These are phyloP conservation scores for Cytospora schulzeri DNA, from an alignment of 2,329 filamentous ascomycete species.

Conservation along the genomic window DNA sequence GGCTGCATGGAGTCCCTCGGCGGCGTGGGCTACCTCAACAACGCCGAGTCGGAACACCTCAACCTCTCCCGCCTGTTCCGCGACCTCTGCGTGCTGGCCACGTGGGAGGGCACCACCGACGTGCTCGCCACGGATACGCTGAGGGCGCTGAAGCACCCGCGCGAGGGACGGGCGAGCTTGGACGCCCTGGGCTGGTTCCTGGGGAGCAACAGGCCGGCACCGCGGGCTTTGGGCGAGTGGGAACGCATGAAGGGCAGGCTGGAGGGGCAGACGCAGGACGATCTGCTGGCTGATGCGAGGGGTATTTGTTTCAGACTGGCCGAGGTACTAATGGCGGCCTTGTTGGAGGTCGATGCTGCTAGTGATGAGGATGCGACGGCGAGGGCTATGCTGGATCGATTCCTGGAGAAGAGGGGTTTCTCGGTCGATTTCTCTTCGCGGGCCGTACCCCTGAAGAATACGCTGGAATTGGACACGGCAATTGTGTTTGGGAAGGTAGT, in stretches of 20 bases:
- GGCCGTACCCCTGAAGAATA: neutral
- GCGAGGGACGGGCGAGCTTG: conserved; percentile 32
- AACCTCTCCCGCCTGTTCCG: conserved; percentile 69
- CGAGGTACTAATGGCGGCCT: conserved; percentile 46
- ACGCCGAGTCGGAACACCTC: conserved; percentile 60
- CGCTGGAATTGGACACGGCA: neutral
- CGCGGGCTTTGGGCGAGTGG: conserved; percentile 44
- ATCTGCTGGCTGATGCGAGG: conserved; percentile 50
- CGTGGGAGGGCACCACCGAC: conserved; percentile 73
- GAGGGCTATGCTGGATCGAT: conserved; percentile 44
- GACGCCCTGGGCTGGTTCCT: conserved; percentile 46
- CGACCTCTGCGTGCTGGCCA: conserved; percentile 56
- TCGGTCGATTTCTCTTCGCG: neutral
- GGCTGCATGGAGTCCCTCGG: conserved; percentile 66
- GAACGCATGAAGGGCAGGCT: conserved; percentile 41
- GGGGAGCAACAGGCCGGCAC: conserved; percentile 6
- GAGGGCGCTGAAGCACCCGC: conserved; percentile 47
- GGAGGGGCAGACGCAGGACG: conserved; percentile 38
- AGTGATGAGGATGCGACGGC: conserved; percentile 41
- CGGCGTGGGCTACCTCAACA: conserved; percentile 67
- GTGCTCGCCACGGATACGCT: conserved; percentile 61
- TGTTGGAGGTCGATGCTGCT: conserved; percentile 46
- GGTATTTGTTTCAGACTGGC: conserved; percentile 47
- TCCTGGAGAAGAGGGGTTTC: conserved; percentile 38
- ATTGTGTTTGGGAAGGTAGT: conserved; percentile 9